phyloP scores from a whole-genome alignment of 371 early-diverging fungal genomes.

The Neoconidiobolus thromboides region DNA sequence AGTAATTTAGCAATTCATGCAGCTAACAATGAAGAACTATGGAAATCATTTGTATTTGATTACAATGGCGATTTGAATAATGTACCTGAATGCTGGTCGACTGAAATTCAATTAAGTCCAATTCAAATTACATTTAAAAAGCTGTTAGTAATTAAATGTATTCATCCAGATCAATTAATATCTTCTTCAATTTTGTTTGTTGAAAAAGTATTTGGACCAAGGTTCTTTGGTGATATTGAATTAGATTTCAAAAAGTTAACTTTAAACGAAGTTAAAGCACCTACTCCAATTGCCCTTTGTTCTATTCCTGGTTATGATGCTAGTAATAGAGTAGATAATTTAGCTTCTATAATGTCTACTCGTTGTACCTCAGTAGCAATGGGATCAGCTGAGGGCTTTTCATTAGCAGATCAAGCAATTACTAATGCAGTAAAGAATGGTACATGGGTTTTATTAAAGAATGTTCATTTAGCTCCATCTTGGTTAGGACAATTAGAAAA shows the following conservation, averaged over 20 bases:
- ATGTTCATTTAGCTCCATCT: conserved; percentile 83
- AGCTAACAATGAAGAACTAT: conserved; percentile 19
- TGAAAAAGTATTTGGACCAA: conserved; percentile 49
- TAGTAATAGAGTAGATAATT: conserved; percentile 79
- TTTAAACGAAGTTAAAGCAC: conserved; percentile 41
- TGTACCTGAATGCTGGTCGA: conserved; percentile 48
- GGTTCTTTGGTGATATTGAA: conserved; percentile 35
- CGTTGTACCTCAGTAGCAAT: conserved; percentile 77
- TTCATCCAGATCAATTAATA: conserved; percentile 77
- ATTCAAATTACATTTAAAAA: conserved; percentile 28
- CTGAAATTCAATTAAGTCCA: conserved; percentile 5
- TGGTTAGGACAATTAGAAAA: conserved; percentile 95
- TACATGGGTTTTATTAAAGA: conserved; percentile 92
- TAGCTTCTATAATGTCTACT: conserved; percentile 48
- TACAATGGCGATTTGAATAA: conserved; percentile 28
- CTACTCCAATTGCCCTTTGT: conserved; percentile 79
- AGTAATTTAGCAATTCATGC: conserved; percentile 30
- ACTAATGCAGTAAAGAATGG: conserved; percentile 63
- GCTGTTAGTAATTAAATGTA: conserved; percentile 59
- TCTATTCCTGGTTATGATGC: conserved; percentile 93
- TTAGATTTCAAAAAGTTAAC: conserved; percentile 53
- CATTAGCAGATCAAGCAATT: conserved; percentile 81
- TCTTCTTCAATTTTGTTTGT: conserved; percentile 55
- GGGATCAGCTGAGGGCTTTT: conserved; percentile 91
- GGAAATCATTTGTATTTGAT: conserved; percentile 32